Base-by-base conservation (phyloP, 1,284 basidiomycete species). In the Xerocomus cyaneibrunnescens region DNA sequence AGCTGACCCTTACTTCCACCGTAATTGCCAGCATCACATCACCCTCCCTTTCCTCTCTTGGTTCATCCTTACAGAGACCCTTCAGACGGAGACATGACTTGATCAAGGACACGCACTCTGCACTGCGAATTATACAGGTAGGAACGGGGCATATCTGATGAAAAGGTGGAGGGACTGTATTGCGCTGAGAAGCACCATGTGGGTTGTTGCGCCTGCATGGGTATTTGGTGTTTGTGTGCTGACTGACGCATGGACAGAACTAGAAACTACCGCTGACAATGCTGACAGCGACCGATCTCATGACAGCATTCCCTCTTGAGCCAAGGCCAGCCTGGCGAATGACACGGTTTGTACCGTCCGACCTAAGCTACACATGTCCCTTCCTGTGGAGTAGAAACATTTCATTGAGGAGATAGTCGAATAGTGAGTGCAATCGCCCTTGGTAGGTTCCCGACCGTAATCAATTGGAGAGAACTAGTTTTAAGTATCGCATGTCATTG, bases 11-110 rank as follows among this genome's bases (percentile, higher is more conserved):
- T 99, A 94, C 71, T 96, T 92, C 65, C 74, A 94, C 22, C 81
- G 83, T 48, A 76, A 81, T 28, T 85, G 93, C 27, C 89, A 93
- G 57, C 84, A 96, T 21, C 87, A 94, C 55, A 78, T 98, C 17
- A 96, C 94, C 0, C 76, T 99, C n/a, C 83, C 92, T 5, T 99
- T 98, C 74, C 78, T 99, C 16, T 85, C 92, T 0, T 99, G 94
- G 93, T 94, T 91, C 67, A 78, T 99, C 30, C 76, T 99, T 16
- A 83, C 90, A 56, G 84, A 93, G 64, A 87, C 91, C 62, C 99
- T 99, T 53, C 97, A 99, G 70, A 88, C 83, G 6, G 91, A 93
- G 16, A 89, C 88, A 99, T 68, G 96, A 99, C 72, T 98, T 94
- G 16, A 98, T 99, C 62, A 92, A 95, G 70, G 97, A 99, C 67